Conservation (phyloP, 345 rosid genomes). For the Crucihimalaya himalaica region DNA sequence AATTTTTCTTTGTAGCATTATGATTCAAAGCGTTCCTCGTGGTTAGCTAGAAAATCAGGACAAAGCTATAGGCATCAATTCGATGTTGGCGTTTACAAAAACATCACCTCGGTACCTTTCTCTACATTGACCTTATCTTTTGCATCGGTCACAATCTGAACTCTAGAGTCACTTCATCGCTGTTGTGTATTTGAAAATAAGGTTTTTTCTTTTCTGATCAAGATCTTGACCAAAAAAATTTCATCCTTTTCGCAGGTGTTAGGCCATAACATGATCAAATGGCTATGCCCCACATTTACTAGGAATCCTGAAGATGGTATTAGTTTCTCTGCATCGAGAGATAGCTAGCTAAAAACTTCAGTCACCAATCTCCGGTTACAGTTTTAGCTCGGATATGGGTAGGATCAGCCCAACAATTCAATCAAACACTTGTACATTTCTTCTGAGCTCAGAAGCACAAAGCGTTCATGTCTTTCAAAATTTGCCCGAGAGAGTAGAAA, state of each 20-base stretch:
- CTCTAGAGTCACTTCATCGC: background rate
- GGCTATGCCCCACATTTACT: constrained; percentile 71
- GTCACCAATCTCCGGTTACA: background rate
- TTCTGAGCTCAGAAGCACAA: constrained; percentile 17
- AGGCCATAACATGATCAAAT: constrained; percentile 70
- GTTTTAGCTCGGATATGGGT: background rate
- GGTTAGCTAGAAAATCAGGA: constrained; percentile 92
- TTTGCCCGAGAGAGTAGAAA: background rate
- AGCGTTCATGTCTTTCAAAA: background rate
- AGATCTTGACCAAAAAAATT: constrained; percentile 17
- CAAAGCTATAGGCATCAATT: constrained; percentile 70
- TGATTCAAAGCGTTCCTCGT: constrained; percentile 63
- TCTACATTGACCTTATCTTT: constrained; percentile 4
- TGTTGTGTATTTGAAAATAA: background rate
- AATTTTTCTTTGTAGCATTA: constrained; percentile 51
- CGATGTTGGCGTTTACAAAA: constrained; percentile 58
- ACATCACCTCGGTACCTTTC: constrained; percentile 58
- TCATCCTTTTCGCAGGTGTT: constrained; percentile 57
- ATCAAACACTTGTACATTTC: constrained; percentile 33
- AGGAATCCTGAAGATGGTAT: constrained; percentile 71
- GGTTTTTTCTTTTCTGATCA: background rate
- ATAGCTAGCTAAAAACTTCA: constrained; percentile 36
- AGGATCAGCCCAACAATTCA: constrained; percentile 17
- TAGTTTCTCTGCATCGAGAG: constrained; percentile 53
- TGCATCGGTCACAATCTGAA: background rate